These are phyloP conservation scores for Hirsutella thompsonii DNA, from an alignment of 2,329 filamentous ascomycete genomes.

Conservation along the genomic window DNA sequence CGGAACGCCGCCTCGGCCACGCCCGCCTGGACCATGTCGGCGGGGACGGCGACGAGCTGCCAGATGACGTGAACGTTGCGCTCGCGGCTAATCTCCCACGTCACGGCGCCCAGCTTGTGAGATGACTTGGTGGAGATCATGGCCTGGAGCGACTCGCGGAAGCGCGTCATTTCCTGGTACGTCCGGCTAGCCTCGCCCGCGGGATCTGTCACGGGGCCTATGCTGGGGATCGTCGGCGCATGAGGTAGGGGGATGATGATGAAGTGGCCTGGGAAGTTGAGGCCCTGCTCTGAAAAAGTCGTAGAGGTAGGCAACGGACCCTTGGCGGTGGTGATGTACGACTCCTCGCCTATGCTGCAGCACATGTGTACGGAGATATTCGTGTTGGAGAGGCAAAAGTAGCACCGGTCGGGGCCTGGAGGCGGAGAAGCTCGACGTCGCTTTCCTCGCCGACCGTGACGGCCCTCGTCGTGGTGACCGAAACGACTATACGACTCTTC, in stretches of 20 bases:
- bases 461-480: conserved; percentile 27
- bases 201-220: conserved; percentile 39
- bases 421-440: conserved; percentile 38
- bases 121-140: conserved; percentile 53
- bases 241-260: conserved; percentile 86
- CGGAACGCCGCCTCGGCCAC: conserved; percentile 82
- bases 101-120: conserved; percentile 64
- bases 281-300: conserved; percentile 50
- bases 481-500: conserved; percentile 44
- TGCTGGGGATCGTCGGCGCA: conserved; percentile 57
- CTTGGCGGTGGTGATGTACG: conserved; percentile 85
- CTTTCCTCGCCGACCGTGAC: conserved; percentile 30
- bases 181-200: conserved; percentile 46
- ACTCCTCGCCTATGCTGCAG: conserved; percentile 74
- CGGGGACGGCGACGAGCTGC: conserved; percentile 75
- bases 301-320: conserved; percentile 64
- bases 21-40: conserved; percentile 53
- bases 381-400: conserved; percentile 88
- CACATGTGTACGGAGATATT: conserved; percentile 79
- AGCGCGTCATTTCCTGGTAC: conserved; percentile 70
- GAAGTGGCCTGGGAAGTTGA: conserved; percentile 73
- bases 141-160: conserved; percentile 61
- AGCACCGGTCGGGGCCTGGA: conserved; percentile 68
- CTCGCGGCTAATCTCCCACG: conserved; percentile 80
- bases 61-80: conserved; percentile 82